Percentiles rank a stretch among this genome's conserved stretches.
phyloP scores from a whole-genome alignment of 345 rosid genomes.

The Boechera divaricarpa region DNA sequence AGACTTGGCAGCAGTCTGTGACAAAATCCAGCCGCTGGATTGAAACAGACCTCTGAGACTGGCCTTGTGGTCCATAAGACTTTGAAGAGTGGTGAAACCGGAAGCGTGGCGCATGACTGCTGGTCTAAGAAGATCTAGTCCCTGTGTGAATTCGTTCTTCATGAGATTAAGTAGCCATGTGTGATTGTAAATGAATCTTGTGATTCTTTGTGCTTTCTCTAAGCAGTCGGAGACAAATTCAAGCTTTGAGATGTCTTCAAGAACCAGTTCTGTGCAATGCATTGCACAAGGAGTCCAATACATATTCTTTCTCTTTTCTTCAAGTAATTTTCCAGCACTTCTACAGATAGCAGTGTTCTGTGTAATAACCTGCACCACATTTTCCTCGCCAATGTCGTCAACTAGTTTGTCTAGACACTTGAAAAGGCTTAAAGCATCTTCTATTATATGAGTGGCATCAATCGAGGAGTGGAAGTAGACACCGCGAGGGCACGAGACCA shows the following conservation, averaged over 20 bases:
- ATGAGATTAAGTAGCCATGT: conserved; percentile 63
- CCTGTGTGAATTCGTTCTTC: conserved; percentile 72
- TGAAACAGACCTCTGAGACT: conserved; percentile 71
- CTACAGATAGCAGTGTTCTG: conserved; percentile 56
- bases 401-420: conserved; percentile 69
- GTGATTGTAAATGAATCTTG: conserved; percentile 65
- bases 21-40: conserved; percentile 70
- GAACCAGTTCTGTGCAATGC: conserved; percentile 64
- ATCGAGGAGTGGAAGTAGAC: conserved; percentile 66
- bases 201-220: conserved; percentile 64
- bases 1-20: conserved; percentile 50
- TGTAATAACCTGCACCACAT: conserved; percentile 75
- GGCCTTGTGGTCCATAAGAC: conserved; percentile 63
- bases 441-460: conserved; percentile 63
- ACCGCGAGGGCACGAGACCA: conserved; percentile 69
- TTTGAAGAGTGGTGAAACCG: conserved; percentile 61
- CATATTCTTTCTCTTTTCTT: conserved; percentile 71
- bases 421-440: conserved; percentile 62
- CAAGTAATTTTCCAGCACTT: conserved; percentile 80
- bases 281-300: conserved; percentile 86
- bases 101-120: conserved; percentile 56
- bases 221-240: conserved; percentile 68
- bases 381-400: conserved; percentile 78
- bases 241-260: conserved; percentile 68
- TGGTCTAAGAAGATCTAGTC: conserved; percentile 70